Evolutionary conservation across 1,284 basidiomycete species (phyloP), one percentile per base, ranked within the genome.

Genomic region (Ustilago cynodontis): DNA sequence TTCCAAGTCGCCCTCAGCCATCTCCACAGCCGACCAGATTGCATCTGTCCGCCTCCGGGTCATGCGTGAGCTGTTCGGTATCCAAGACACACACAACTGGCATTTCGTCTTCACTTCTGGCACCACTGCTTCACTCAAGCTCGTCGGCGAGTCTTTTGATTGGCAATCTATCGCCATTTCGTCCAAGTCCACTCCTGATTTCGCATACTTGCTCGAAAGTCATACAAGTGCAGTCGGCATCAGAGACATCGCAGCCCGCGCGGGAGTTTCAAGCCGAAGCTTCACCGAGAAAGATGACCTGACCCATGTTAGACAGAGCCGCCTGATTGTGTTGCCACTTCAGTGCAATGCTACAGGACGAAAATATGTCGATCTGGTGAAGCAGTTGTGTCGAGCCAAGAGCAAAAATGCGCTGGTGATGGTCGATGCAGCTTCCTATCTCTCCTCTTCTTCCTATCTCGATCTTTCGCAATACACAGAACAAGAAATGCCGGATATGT

Each of bases 1-100:
- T 58, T 86, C 85, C 7, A 68, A 75, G 14, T 84, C 81, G 2
- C 80, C 84, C 1, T 76, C 85, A 0, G 74, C 77, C 10, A 57
- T 64, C 5, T 59, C 63, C 2, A 85, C 85, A 6, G 66, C 78
- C 7, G 61, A 71, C 33, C 50, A 63, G 35, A 80, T 86, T 64
- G 74, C 69, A 10, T 26, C 58, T 10, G 66, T 71, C 8, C 81
- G 85, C 1, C 28, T 71, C 1, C 69, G 77, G 1, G 78, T 86
- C 16, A 74, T 85, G 49, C 41, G 57, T 10, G 68, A 83, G 26
- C 57, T 86, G 11, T 86, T 86, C 35, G 75, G 73, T 35, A 66
- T 86, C 6, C 58, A 72, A 39, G 60, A 66, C 6, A 54, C 58
- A 1, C 62, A 72, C 54, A 41, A 74, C 20, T 82, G 80, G 78